These are phyloP conservation scores for Pseudisothecium myosuroides DNA, from an alignment of 225 moss, liverwort and hornwort genomes.

Conservation along the genomic window DNA sequence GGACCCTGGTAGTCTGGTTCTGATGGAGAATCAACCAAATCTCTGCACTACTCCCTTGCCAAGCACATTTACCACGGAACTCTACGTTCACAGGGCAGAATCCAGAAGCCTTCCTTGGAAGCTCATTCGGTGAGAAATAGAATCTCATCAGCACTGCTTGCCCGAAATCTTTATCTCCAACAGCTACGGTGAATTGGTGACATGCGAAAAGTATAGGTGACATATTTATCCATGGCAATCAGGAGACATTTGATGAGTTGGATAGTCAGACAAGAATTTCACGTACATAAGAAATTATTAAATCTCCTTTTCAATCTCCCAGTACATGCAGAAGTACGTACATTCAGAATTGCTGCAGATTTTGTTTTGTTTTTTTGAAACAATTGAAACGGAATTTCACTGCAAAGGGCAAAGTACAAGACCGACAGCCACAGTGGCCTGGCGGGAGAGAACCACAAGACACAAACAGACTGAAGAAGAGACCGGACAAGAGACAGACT, in stretches of 20 bases:
- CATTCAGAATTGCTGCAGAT: neutral
- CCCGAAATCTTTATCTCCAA: neutral
- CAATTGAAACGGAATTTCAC: too few relatives aligned
- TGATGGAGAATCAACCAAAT: neutral
- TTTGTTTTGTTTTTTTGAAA: too few relatives aligned
- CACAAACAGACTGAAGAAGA: too few relatives aligned
- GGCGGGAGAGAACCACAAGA: too few relatives aligned
- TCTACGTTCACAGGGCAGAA: neutral
- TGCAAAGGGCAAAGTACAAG: too few relatives aligned
- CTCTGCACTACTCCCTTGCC: neutral
- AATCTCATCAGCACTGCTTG: neutral
- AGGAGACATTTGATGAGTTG: neutral
- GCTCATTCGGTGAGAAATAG: neutral
- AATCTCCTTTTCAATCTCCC: neutral
- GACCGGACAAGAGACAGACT: too few relatives aligned
- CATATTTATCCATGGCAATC: neutral
- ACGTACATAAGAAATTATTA: neutral
- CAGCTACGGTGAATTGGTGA: neutral
- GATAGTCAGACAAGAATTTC: neutral
- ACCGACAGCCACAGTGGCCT: too few relatives aligned
- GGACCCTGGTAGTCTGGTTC: neutral
- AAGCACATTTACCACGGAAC: neutral
- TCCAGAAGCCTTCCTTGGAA: neutral
- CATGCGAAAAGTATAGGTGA: neutral
- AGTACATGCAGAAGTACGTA: neutral